Base-by-base conservation (phyloP, 495 filamentous ascomycete genomes). In the Podospora sp. region DNA sequence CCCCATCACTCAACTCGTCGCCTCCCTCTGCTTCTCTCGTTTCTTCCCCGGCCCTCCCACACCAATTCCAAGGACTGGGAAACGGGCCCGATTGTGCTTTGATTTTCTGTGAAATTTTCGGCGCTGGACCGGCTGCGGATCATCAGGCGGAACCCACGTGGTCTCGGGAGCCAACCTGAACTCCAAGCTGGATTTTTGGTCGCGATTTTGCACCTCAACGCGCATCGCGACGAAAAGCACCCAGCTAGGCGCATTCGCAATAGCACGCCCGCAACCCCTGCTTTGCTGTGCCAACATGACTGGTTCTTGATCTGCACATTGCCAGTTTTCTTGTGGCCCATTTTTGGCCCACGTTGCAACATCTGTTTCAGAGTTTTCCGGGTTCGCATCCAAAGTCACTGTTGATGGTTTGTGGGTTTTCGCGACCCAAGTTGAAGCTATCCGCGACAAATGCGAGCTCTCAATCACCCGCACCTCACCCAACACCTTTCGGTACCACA, bases 21-120 rank as follows among this genome's bases (percentile, higher is more conserved):
- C 58, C 70, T 72, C 77, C 79, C 78, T 73, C 69, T 68, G 56
- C 68, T 74, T 77, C 77, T 81, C 76, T 72, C 79, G 40, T 66
- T 77, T 75, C 72, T 77, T 71, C 65, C 16, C 65, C 25, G 26
- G 57, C 62, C 56, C 63, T 64, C 35, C 68, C 65, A 60, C 65
- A 62, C 64, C 52, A 56, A 33, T 53, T 55, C 55, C 18, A 49
- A 29, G n/a, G 24, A 14, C 55, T 25, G 55, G 26, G 22, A 52
- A 12, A 24, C 27, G 36, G 6, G 21, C n/a, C 50, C 26, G 56
- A 33, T 62, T 18, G 52, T 67, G 35, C 56, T 40, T 26, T 33
- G 21, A 55, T 70, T 75, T 76, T 73, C 68, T 40, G 61, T 46
- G 33, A 53, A 58, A 73, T 76, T 74, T 74, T 59, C 36, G 61